phyloP scores from a whole-genome alignment of 345 rosid genomes.

The Iberis pinnata region DNA sequence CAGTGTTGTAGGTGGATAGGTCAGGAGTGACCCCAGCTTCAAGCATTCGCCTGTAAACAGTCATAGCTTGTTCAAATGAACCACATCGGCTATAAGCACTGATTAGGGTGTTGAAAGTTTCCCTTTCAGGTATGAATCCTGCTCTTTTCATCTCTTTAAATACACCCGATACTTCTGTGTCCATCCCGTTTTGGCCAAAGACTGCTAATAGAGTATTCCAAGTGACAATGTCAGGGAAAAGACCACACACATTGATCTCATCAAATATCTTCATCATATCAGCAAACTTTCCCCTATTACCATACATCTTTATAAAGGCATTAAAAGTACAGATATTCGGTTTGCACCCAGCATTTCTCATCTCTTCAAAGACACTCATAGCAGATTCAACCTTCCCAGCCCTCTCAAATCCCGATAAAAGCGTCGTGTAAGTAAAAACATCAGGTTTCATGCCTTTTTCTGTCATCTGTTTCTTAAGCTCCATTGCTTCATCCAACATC shows the following conservation, averaged over 20 bases:
- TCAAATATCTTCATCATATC: constrained; percentile 94
- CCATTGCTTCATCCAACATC: constrained; percentile 63
- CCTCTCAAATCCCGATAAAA: constrained; percentile 78
- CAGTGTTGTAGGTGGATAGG: constrained; percentile 85
- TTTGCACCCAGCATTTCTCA: constrained; percentile 64
- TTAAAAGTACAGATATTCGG: constrained; percentile 93
- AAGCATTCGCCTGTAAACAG: constrained; percentile 72
- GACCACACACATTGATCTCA: constrained; percentile 56
- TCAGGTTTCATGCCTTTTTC: constrained; percentile 69
- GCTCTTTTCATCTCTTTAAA: constrained; percentile 98
- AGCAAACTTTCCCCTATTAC: constrained; percentile 71
- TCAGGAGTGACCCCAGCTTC: constrained; percentile 80
- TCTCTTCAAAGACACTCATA: constrained; percentile 67
- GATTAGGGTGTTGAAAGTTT: constrained; percentile 82
- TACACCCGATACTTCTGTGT: constrained; percentile 78
- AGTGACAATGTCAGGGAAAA: constrained; percentile 75
- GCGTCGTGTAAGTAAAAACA: constrained; percentile 93
- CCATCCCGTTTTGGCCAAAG: constrained; percentile 90
- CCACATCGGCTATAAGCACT: constrained; percentile 92
- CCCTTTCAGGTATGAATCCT: constrained; percentile 86
- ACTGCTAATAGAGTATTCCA: constrained; percentile 92
- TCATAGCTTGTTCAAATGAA: constrained; percentile 80
- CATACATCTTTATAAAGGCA: constrained; percentile 90
- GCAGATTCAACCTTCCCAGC: constrained; percentile 83
- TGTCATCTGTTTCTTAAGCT: constrained; percentile 66